Evolutionary conservation across 495 filamentous ascomycete genomes (phyloP).

Genomic region (Pyronema domesticum): DNA sequence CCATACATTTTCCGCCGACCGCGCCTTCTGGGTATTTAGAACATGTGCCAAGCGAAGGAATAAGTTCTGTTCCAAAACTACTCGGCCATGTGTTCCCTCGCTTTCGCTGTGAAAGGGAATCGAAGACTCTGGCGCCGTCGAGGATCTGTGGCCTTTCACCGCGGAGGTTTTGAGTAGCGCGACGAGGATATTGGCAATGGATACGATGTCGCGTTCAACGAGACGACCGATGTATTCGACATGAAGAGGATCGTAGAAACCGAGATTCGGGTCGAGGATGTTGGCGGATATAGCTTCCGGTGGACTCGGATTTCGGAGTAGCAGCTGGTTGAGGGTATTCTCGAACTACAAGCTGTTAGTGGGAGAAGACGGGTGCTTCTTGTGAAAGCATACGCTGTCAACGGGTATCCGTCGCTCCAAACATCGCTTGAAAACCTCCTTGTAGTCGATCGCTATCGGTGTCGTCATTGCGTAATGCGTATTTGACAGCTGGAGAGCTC

Average conservation of each 20-base stretch:
- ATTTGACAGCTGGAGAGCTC: too few relatives aligned
- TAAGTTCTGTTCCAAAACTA: conserved; percentile 17
- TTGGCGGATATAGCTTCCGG: conserved; percentile 11
- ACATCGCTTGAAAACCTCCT: too few relatives aligned
- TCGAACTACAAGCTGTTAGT: conserved; percentile 14
- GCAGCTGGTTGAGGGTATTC: conserved; percentile 16
- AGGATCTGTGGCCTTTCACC: conserved; percentile 4
- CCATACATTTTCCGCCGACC: conserved; percentile 18
- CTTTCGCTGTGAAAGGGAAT: not conserved
- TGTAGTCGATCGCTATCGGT: too few relatives aligned
- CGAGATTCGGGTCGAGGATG: conserved; percentile 18
- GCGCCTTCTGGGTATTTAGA: conserved; percentile 14
- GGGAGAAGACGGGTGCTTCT: not conserved
- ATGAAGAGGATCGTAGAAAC: conserved; percentile 19
- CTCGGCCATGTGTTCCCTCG: conserved; percentile 6
- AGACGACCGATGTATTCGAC: conserved; percentile 19
- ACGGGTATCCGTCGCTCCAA: not conserved
- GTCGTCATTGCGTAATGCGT: too few relatives aligned
- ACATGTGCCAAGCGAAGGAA: conserved; percentile 16
- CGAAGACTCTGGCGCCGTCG: not conserved
- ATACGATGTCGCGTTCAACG: conserved; percentile 18
- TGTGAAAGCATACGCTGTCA: not conserved
- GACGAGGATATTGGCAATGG: conserved; percentile 14
- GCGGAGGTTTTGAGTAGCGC: conserved; percentile 14
- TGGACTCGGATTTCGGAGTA: conserved; percentile 15